A percentile compares a stretch with the other conserved stretches of the same genome.
Evolutionary conservation across 106 monocot genomes (phyloP).

Genomic region (Xerophyta viscosa): DNA sequence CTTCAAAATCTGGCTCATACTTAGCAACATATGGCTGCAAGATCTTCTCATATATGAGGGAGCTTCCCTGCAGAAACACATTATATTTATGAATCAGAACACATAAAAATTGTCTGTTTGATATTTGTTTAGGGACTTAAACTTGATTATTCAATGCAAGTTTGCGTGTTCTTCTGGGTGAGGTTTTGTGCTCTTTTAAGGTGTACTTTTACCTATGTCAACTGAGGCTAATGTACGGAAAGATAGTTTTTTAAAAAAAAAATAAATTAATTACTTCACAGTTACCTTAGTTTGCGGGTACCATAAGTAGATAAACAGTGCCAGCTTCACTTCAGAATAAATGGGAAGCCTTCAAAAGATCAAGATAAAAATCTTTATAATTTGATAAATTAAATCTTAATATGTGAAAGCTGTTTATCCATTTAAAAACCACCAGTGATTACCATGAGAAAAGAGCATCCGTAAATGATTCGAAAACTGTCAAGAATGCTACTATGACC

Average conservation of each 20-base stretch:
- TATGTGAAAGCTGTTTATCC: too few species aligned
- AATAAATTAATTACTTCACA: too few species aligned
- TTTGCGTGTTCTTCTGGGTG: too few species aligned
- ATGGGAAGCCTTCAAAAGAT: constrained; percentile 44
- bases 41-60: constrained; percentile 23
- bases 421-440: too few species aligned
- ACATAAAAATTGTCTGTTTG: too few species aligned
- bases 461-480: constrained; percentile 4
- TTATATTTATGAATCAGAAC: neutral
- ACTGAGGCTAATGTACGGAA: too few species aligned
- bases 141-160: too few species aligned
- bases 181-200: too few species aligned
- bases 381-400: neutral
- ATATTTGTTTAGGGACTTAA: too few species aligned
- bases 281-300: constrained; percentile 71
- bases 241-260: too few species aligned
- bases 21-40: constrained; percentile 26
- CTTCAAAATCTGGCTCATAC: constrained; percentile 48
- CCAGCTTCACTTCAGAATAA: constrained; percentile 55
- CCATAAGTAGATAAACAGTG: constrained; percentile 68
- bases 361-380: neutral
- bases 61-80: neutral
- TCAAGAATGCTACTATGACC: constrained; percentile 7
- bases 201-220: too few species aligned
- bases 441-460: constrained; percentile 4